Evolutionary conservation across 805 yeast species (phyloP), one percentile per base, ranked within the genome.

Genomic region (Myxozyma mucilagina): DNA sequence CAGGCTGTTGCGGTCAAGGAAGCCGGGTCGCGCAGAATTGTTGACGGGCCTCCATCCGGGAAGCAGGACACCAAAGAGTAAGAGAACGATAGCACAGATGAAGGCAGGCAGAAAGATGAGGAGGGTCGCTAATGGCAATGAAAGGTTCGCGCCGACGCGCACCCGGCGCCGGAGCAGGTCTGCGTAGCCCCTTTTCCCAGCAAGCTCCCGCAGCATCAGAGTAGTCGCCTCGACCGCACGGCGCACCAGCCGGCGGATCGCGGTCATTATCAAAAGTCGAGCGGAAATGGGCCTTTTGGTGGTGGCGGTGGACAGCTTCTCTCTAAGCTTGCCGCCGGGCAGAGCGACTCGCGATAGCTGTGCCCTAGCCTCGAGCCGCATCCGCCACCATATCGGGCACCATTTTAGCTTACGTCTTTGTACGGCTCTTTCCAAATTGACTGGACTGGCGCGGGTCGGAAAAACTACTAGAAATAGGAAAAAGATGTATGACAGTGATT

Each of bases 121-220:
- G 47, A 63, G 14, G 34, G 53, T 34, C 29, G 56, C 57, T 24
- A 63, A 50, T 1, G 67, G 67, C 18, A 59, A 50, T n/a, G 57
- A 56, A 20, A 61, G 24, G 42, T 51, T 51, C 41, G 45, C 57
- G 34, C 60, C 56, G 47, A 63, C 43, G 29, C 67, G 62, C 24
- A 63, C 65, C n/a, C 67, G 65, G 47, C 35, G 36, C 32, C 55
- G 51, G 18, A 62, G 60, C n/a, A 53, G 39, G 14, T 52, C 59
- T 18, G 51, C 47, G 34, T 31, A 10, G 14, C 41, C 43, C 32
- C 41, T 32, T 20, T 31, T 45, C 47, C 44, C 53, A 42, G 51
- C 47, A 31, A 47, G 20, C 13, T 38, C 52, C 13, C 53, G 42
- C 45, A 18, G 32, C 18, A 45, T 24, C 29, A 18, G 42, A 44